Evolutionary conservation across 805 yeast species (phyloP).

Genomic region (Ogataea saltuana): DNA sequence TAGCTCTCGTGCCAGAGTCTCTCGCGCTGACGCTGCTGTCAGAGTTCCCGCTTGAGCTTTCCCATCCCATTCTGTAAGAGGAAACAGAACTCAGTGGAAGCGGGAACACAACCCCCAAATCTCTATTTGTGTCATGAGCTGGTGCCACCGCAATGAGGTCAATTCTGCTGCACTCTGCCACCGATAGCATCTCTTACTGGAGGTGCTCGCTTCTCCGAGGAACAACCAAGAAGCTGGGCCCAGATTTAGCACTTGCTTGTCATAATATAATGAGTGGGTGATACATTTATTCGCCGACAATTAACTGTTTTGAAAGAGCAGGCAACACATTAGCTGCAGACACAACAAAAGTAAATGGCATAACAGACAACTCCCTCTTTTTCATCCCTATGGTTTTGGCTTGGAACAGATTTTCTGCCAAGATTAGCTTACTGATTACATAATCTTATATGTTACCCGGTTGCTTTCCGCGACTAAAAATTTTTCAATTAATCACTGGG

Average conservation of each 20-base stretch:
- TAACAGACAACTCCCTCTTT: constrained; percentile 2
- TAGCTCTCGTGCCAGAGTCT: background rate
- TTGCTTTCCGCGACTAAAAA: background rate
- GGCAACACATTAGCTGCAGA: background rate
- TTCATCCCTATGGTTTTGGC: background rate
- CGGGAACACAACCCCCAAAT: too few relatives aligned
- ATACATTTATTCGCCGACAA: background rate
- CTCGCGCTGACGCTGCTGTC: background rate
- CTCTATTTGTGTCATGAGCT: background rate
- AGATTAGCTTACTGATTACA: background rate
- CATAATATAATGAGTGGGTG: background rate
- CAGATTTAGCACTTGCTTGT: background rate
- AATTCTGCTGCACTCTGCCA: background rate
- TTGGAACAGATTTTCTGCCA: constrained; percentile 1
- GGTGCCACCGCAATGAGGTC: background rate
- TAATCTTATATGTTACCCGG: constrained; percentile 1
- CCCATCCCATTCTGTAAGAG: background rate
- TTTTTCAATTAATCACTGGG: constrained; percentile 2
- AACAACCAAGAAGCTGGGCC: too few relatives aligned
- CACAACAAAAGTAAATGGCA: background rate
- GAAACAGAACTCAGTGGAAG: too few relatives aligned
- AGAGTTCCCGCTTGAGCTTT: background rate
- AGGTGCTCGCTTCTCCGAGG: too few relatives aligned
- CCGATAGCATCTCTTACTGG: constrained; percentile 6
- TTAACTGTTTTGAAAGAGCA: background rate